Evolutionary conservation across 2,329 filamentous ascomycete genomes (phyloP), one percentile per base, ranked within the genome.

Genomic region (Colletotrichum truncatum): DNA sequence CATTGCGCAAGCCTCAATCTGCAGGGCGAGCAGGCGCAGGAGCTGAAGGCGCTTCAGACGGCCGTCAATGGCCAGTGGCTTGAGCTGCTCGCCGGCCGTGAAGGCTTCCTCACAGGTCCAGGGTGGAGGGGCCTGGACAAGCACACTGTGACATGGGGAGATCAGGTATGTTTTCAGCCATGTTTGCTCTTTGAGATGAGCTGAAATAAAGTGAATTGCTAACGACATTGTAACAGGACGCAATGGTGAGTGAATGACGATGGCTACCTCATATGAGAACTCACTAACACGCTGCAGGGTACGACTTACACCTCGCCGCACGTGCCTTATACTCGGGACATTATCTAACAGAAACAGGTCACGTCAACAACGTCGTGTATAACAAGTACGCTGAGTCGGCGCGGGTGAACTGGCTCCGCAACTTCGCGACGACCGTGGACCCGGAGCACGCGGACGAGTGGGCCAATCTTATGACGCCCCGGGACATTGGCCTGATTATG

Each of bases 341-440:
- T 14, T 39, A 18, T 58, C 39, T 62, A 49, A 46, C 49, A 25
- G 1, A n/a, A 53, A 26, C 32, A 77, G 75, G 73, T 7, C 93
- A 97, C 76, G 91, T 97, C 51, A 97, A 97, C 76, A 97, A 97
- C 71, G 89, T 94, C 67, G 88, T 87, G 69, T 97, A 97, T 77
- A 89, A 92, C 70, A 87, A 91, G 67, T 97, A 93, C 76, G 93
- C 93, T 34, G 94, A 98, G 76, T 90, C 91, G 6, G 90, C 89
- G 4, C 87, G 94, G 34, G 87, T 95, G 30, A 93, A 94, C 72
- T 97, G 92, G 91, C 85, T 89, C 25, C 83, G 84, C 61, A 91
- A 93, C 72, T 90, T 93, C 70, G 91, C 88, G 4, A 78, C 83
- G 2, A 79, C 87, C 65, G 80, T 88, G 48, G 89, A 93, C 70